Evolutionary conservation across 2,329 filamentous ascomycete genomes (phyloP).

Genomic region (Zymoseptoria tritici): DNA sequence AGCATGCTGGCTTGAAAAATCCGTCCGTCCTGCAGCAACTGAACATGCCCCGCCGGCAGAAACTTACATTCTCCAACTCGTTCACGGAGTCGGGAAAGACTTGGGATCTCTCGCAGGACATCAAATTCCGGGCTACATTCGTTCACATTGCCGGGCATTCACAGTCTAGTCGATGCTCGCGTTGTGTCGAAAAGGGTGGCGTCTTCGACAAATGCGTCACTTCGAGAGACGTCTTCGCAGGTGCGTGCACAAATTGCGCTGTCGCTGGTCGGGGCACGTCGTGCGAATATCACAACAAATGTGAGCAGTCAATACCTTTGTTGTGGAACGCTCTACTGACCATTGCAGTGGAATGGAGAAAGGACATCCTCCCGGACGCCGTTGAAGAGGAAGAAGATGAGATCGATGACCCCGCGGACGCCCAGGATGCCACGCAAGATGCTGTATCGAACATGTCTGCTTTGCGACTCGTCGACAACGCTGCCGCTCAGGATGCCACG

Average conservation of each 20-base stretch:
- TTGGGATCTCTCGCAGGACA: background rate
- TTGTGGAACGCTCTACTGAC: background rate
- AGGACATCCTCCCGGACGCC: background rate
- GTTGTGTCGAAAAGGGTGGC: background rate
- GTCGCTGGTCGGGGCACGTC: background rate
- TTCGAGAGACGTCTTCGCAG: background rate
- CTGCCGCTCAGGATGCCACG: too few relatives aligned
- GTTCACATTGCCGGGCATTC: background rate
- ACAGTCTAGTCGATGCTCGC: background rate
- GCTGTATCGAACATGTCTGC: too few relatives aligned
- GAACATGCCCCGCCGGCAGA: conserved; percentile 2
- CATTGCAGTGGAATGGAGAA: background rate
- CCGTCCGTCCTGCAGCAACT: conserved; percentile 1
- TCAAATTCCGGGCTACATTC: background rate
- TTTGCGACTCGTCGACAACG: too few relatives aligned
- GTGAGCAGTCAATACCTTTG: background rate
- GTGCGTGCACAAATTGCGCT: background rate
- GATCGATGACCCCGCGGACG: too few relatives aligned
- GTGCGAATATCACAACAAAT: background rate
- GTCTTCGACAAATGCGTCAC: background rate
- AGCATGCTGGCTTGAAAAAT: too few relatives aligned
- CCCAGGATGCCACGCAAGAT: background rate
- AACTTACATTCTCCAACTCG: background rate
- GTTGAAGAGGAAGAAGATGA: background rate
- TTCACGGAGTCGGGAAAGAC: background rate